A percentile compares a stretch with the other conserved stretches of the same genome.
These are phyloP conservation scores for Caryopteris hybrid DNA, from an alignment of 305 asterid genomes.

Conservation along the genomic window DNA sequence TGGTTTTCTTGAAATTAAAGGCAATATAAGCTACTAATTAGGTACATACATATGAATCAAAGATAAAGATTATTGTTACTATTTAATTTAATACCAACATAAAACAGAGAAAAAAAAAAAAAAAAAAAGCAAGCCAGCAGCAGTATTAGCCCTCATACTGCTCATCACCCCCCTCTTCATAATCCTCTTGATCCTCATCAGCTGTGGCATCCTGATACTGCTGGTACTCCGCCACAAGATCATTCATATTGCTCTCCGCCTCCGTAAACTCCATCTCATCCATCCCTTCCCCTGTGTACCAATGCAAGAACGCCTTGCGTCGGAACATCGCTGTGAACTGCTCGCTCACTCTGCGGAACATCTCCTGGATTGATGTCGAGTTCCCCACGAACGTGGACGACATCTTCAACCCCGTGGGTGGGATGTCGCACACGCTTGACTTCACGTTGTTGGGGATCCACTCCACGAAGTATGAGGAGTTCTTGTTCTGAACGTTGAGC, in stretches of 20 bases:
- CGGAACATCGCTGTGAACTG: constrained; percentile 56
- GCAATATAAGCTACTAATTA: neutral
- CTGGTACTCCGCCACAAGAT: constrained; percentile 50
- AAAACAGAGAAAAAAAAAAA: no score
- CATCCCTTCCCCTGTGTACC: constrained; percentile 56
- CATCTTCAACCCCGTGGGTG: constrained; percentile 48
- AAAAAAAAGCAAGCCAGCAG: neutral
- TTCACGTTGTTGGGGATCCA: constrained; percentile 60
- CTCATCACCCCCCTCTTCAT: constrained; percentile 35
- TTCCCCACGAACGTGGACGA: constrained; percentile 46
- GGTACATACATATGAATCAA: no score
- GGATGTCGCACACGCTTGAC: constrained; percentile 50
- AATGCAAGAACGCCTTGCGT: constrained; percentile 47
- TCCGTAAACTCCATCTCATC: constrained; percentile 54
- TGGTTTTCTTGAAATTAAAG: neutral
- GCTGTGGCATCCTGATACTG: constrained; percentile 54
- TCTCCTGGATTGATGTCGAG: constrained; percentile 48
- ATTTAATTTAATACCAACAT: no score
- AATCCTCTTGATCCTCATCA: constrained; percentile 33
- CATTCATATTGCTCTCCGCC: constrained; percentile 55
- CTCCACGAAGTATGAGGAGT: constrained; percentile 52
- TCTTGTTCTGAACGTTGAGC: constrained; percentile 58
- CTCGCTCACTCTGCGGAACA: constrained; percentile 51
- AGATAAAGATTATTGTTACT: neutral
- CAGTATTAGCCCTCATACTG: constrained; percentile 20